These are phyloP conservation scores for Tuber microsphaerosporum DNA, from an alignment of 495 filamentous ascomycete genomes.

Conservation along the genomic window DNA sequence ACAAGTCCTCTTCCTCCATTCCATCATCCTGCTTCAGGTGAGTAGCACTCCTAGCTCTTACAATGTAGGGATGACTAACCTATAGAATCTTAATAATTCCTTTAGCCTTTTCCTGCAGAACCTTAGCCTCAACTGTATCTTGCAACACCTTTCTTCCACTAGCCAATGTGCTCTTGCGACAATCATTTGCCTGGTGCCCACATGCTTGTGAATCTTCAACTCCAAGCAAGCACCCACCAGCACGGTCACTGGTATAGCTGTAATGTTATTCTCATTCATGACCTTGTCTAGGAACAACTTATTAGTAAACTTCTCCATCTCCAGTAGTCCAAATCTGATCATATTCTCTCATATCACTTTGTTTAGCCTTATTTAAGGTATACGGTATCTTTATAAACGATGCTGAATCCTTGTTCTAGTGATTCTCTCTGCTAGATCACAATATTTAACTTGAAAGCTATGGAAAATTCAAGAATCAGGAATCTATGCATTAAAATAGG, in stretches of 20 bases:
- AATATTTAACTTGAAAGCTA: too few species aligned
- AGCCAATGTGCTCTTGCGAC: slow-evolving; percentile 49
- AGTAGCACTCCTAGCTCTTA: not conserved
- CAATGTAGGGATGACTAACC: not conserved
- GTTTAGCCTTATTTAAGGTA: too few species aligned
- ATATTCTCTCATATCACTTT: too few species aligned
- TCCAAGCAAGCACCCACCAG: slow-evolving; percentile 50
- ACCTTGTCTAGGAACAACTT: slow-evolving; percentile 6
- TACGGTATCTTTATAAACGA: too few species aligned
- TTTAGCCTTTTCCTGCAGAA: not conserved
- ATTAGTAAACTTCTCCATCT: slow-evolving; percentile 14
- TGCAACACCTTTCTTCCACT: slow-evolving; percentile 33
- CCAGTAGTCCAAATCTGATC: slow-evolving; percentile 15
- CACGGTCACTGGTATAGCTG: slow-evolving; percentile 45
- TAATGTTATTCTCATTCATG: not conserved
- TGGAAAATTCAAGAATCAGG: too few species aligned
- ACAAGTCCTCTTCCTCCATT: not conserved
- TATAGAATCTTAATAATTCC: not conserved
- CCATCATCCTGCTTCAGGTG: not conserved
- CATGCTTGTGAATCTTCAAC: slow-evolving; percentile 41
- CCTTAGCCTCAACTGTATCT: not conserved
- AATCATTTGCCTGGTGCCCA: slow-evolving; percentile 54
- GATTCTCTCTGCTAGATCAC: too few species aligned
- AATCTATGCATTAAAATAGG: too few species aligned
- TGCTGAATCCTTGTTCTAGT: too few species aligned